Base-by-base conservation (phyloP, 129 eudicot genomes). In the Glebionis coronaria region DNA sequence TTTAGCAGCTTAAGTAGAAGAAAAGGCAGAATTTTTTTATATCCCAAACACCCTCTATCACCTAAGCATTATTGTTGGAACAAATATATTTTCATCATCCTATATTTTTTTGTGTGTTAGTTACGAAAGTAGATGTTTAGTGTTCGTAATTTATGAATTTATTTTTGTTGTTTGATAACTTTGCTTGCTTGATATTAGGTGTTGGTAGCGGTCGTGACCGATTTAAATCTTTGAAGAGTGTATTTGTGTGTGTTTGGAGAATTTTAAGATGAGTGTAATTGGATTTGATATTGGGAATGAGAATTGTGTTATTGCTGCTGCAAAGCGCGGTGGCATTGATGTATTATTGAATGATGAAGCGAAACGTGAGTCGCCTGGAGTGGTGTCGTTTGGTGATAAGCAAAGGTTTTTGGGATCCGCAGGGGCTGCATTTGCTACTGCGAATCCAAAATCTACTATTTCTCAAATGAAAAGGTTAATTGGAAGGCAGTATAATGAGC, bases 221-320 rank as follows among this genome's bases (percentile, higher is more conserved):
- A 10, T 35, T 35, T 35, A 10, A 35, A 35, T 35, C 42, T 35
- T 35, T 50, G 44, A 67, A 63, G 64, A 55, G 63, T 54, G 19
- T 5, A 15, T 21, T 4, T 57, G 56, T 25, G 42, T 1, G 2
- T 35, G n/a, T 35, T 35, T 7, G 42, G 42, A 35, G 66, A n/a
- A n/a, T 15, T 11, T 70, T 44, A 2, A 47, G 78, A 84, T 91
- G 97, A 85, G 94, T 76, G 94, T 82, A 63, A 35, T 91, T 27
- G 97, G 97, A 56, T 88, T 88, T 66, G 97, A 91, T 71, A 82
- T 85, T 25, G 97, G 97, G 16, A 91, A 88, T 47, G 97, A 88
- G 79, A 88, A 78, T 65, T 83, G 88, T 65, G 95, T 88, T 7
- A 81, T 88, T 35, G 94, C 76, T 47, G 88, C 66, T 15, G 94